phyloP scores from a whole-genome alignment of 2,329 filamentous ascomycete genomes.

The Ophiocordyceps camponoti-leonardi region DNA sequence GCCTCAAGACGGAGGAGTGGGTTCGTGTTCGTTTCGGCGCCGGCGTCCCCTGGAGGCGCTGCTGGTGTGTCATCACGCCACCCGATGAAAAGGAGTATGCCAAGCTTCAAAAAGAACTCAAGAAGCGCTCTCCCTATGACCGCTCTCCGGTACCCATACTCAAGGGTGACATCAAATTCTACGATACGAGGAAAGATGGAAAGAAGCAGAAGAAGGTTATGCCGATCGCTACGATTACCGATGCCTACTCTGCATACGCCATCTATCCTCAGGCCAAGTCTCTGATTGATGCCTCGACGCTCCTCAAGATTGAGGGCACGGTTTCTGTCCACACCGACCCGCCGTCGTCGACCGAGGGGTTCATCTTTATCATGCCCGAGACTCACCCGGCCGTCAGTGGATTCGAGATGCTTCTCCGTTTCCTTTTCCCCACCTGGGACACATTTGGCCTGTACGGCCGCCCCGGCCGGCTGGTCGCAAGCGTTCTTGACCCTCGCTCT shows the following conservation, averaged over 20 bases:
- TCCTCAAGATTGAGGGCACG: slow-evolving; percentile 84
- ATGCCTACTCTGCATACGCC: slow-evolving; percentile 84
- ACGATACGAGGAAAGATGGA: slow-evolving; percentile 54
- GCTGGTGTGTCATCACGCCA: slow-evolving; percentile 88
- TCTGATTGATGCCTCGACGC: slow-evolving; percentile 81
- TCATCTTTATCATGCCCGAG: slow-evolving; percentile 97
- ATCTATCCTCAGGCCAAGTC: slow-evolving; percentile 92
- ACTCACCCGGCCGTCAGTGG: slow-evolving; percentile 79
- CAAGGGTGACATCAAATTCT: slow-evolving; percentile 88
- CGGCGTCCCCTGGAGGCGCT: slow-evolving; percentile 87
- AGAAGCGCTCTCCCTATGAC: slow-evolving; percentile 71
- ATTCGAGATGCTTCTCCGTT: slow-evolving; percentile 89
- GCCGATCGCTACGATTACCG: slow-evolving; percentile 80
- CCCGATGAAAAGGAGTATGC: slow-evolving; percentile 85
- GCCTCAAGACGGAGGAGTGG: slow-evolving; percentile 75
- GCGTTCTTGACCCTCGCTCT: slow-evolving; percentile 69
- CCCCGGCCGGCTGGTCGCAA: slow-evolving; percentile 71
- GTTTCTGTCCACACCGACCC: slow-evolving; percentile 75
- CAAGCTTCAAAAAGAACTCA: slow-evolving; percentile 68
- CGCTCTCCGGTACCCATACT: slow-evolving; percentile 47
- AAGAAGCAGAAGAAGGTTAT: slow-evolving; percentile 84
- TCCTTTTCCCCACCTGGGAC: slow-evolving; percentile 86
- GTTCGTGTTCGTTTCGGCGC: slow-evolving; percentile 88
- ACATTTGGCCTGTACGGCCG: slow-evolving; percentile 84
- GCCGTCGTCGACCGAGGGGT: slow-evolving; percentile 69